These are phyloP conservation scores for Mortierella sp. DNA, from an alignment of 371 early-diverging fungal genomes.

Conservation along the genomic window DNA sequence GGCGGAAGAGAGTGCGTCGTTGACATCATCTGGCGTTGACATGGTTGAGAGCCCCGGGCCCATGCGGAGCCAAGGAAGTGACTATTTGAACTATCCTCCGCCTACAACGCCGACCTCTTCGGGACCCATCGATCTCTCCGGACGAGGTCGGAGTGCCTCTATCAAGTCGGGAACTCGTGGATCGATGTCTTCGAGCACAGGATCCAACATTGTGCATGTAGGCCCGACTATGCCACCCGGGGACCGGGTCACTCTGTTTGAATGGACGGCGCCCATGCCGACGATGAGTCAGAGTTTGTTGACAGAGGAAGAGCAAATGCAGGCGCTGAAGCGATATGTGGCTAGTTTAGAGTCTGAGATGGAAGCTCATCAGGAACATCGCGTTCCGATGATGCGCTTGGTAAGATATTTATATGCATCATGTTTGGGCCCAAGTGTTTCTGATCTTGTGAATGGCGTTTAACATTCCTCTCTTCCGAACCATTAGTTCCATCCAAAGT, in stretches of 20 bases:
- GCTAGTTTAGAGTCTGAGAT: conserved; percentile 60
- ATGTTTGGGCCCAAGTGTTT: neutral
- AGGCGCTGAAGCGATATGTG: conserved; percentile 60
- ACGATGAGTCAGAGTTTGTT: conserved; percentile 31
- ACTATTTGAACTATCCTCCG: conserved; percentile 27
- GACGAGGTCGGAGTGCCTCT: conserved; percentile 36
- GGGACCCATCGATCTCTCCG: conserved; percentile 2
- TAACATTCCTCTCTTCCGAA: neutral
- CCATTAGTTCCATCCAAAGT: conserved; percentile 67
- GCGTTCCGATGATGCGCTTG: conserved; percentile 61
- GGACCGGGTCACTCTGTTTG: conserved; percentile 36
- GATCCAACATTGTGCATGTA: neutral
- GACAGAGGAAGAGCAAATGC: conserved; percentile 60
- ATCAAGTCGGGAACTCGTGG: conserved; percentile 44
- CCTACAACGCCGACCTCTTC: conserved; percentile 7
- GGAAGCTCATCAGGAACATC: conserved; percentile 65
- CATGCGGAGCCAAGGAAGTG: conserved; percentile 15
- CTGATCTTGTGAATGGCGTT: neutral
- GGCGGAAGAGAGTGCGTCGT: conserved; percentile 25
- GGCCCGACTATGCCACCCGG: conserved; percentile 14
- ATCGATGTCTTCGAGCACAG: conserved; percentile 28
- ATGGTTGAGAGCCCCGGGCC: conserved; percentile 10
- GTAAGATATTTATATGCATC: conserved; percentile 35
- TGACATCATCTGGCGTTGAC: conserved; percentile 7
- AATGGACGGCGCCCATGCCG: conserved; percentile 46